Conservation (phyloP, 176 grass and related monocot species). For the Carex kokanica region DNA sequence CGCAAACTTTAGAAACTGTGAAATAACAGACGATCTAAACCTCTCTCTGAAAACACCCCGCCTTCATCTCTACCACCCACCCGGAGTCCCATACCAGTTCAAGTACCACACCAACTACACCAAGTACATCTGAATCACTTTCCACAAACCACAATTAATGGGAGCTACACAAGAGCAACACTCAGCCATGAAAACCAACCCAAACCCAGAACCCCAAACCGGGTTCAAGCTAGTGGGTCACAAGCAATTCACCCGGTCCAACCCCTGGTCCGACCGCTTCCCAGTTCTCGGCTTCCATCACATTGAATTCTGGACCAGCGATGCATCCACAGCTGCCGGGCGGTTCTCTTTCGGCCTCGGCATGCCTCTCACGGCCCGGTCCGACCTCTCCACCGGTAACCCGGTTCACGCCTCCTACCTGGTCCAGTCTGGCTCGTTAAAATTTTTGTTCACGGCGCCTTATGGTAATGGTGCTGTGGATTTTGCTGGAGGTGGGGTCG, state of each 20-base stretch:
- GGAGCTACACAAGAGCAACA: conserved; percentile 10
- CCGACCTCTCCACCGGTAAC: conserved; percentile 89
- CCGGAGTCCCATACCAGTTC: neutral
- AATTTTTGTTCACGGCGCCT: conserved; percentile 83
- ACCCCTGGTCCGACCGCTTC: conserved; percentile 64
- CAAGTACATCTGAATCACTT: neutral
- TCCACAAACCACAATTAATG: neutral
- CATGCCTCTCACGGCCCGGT: conserved; percentile 53
- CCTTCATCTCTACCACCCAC: neutral
- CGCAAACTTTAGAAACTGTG: neutral
- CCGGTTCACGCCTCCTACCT: conserved; percentile 69
- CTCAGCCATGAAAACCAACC: neutral
- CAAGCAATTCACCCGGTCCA: conserved; percentile 35
- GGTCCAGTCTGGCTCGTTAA: conserved; percentile 62
- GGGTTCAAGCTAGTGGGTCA: conserved; percentile 41
- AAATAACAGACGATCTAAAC: neutral
- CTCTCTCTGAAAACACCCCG: neutral
- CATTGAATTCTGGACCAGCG: conserved; percentile 78
- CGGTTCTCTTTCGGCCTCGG: conserved; percentile 85
- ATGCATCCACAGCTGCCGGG: conserved; percentile 53
- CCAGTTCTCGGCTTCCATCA: conserved; percentile 68
- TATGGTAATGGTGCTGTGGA: conserved; percentile 33
- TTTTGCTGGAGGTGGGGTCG: conserved; percentile 22
- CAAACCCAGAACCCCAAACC: neutral
- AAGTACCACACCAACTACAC: neutral